A percentile compares a stretch with the other conserved stretches of the same genome.
Evolutionary conservation across 768 basidiomycete species (phyloP).

Genomic region (Russula griseocarnosa): DNA sequence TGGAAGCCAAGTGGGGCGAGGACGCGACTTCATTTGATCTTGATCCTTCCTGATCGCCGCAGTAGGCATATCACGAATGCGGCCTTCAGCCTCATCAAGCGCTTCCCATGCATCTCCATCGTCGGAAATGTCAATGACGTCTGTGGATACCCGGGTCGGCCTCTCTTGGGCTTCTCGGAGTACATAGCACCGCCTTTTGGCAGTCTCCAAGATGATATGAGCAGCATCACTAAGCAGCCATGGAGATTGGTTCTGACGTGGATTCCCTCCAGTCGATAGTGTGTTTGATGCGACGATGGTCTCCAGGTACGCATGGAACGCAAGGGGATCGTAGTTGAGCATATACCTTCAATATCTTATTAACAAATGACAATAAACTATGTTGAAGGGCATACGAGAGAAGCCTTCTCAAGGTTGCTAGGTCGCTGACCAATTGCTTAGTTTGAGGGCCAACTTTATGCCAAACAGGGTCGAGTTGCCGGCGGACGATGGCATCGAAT

Average conservation of each 20-base stretch:
- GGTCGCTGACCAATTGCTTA: conserved; percentile 85
- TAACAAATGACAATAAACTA: background rate
- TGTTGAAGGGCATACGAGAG: conserved; percentile 53
- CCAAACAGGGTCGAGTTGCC: conserved; percentile 91
- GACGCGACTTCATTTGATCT: conserved; percentile 25
- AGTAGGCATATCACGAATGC: conserved; percentile 11
- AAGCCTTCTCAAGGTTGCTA: conserved; percentile 78
- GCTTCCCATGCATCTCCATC: conserved; percentile 74
- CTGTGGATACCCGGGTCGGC: conserved; percentile 30
- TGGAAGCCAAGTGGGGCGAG: conserved; percentile 61
- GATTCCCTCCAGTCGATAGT: conserved; percentile 45
- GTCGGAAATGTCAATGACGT: conserved; percentile 44
- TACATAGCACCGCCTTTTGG: conserved; percentile 77
- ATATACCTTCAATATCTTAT: conserved; percentile 56
- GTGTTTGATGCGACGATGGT: conserved; percentile 69
- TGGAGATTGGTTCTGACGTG: conserved; percentile 67
- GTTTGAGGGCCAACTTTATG: conserved; percentile 93
- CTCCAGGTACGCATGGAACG: conserved; percentile 89
- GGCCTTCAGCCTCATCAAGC: conserved; percentile 58
- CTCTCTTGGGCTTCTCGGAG: conserved; percentile 32
- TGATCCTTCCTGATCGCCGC: conserved; percentile 21
- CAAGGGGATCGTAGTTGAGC: conserved; percentile 83
- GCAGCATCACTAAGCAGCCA: conserved; percentile 95
- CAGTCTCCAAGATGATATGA: conserved; percentile 75
- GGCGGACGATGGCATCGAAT: conserved; percentile 84